Conservation (phyloP, 371 early-diverging fungal genomes). For the Phascolomyces articulosus region DNA sequence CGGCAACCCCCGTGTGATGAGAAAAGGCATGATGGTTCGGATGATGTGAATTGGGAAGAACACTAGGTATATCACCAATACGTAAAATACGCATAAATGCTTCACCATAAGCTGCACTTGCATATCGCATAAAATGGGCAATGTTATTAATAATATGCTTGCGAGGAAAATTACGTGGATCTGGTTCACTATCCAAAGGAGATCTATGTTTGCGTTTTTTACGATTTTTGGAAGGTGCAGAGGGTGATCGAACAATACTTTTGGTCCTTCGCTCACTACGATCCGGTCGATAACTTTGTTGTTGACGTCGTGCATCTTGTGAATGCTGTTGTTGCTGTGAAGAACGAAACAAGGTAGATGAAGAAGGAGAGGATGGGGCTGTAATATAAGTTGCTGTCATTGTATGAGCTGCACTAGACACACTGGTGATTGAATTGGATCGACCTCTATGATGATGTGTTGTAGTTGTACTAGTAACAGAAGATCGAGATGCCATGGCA, state of each 20-base stretch:
- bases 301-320: background rate
- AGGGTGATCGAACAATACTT: constrained; percentile 12
- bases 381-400: constrained; percentile 34
- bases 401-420: constrained; percentile 20
- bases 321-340: background rate
- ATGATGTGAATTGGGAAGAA: constrained; percentile 50
- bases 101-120: constrained; percentile 82
- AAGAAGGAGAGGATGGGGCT: constrained; percentile 10
- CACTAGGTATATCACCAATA: constrained; percentile 63
- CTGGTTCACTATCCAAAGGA: constrained; percentile 23
- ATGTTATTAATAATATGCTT: constrained; percentile 71
- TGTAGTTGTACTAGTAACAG: constrained; percentile 2
- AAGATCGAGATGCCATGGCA: constrained; percentile 8
- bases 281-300: background rate
- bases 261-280: constrained; percentile 4
- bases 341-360: constrained; percentile 1
- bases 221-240: constrained; percentile 11
- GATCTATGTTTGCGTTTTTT: constrained; percentile 8
- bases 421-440: constrained; percentile 37
- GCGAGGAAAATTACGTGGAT: constrained; percentile 56
- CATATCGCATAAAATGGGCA: constrained; percentile 76
- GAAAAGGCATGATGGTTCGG: constrained; percentile 78
- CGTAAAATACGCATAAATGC: constrained; percentile 85
- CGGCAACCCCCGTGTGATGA: constrained; percentile 65
- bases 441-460: constrained; percentile 12